Base-by-base conservation (phyloP, 805 yeast species). In the Ogataea saltuana region DNA sequence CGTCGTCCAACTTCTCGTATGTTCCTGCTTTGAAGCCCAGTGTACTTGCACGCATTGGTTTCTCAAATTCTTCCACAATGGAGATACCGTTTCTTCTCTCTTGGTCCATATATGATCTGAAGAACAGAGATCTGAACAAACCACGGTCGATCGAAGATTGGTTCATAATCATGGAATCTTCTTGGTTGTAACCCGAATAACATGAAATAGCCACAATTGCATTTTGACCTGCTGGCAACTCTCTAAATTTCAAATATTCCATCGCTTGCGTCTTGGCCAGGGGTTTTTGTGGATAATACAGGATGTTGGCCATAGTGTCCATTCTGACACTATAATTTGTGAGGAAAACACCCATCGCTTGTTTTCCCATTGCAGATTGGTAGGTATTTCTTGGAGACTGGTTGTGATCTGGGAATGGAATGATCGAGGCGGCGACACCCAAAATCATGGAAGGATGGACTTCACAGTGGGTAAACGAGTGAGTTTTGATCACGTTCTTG, bases 341-440 rank as follows among this genome's bases (percentile, higher is more conserved):
- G 59, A 91, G 76, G 67, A 87, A 91, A 8, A 93, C 98, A 64
- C 99, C 99, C 99, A 93, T 93, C 45, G 99, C 99, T 72, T 93
- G 99, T 69, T 93, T 93, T 81, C 99, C 99, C 99, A 93, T 93
- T 51, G 99, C 99, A 64, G 97, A 90, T 73, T 93, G 99, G 69
- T 93, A 93, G 3, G 99, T 93, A 64, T 93, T 93, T 82, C 99
- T 91, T 48, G 99, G 99, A 48, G 97, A 90, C 74, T 93, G 99
- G 68, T 93, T 93, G 69, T 93, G 99, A 71, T 93, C 99, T 11
- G 99, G 99, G 86, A 93, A 93, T 15, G 99, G 99, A 76, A 93
- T 93, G 64, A 93, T 89, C 21, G 96, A 88, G 4, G 99, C 99
- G 34, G 97, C 96, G 53, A 93, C 97, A 68, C 99, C 99, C 49